A percentile compares a stretch with the other conserved stretches of the same genome.
Conservation (phyloP, 768 basidiomycete species). For the Lentinus tigrinus region DNA sequence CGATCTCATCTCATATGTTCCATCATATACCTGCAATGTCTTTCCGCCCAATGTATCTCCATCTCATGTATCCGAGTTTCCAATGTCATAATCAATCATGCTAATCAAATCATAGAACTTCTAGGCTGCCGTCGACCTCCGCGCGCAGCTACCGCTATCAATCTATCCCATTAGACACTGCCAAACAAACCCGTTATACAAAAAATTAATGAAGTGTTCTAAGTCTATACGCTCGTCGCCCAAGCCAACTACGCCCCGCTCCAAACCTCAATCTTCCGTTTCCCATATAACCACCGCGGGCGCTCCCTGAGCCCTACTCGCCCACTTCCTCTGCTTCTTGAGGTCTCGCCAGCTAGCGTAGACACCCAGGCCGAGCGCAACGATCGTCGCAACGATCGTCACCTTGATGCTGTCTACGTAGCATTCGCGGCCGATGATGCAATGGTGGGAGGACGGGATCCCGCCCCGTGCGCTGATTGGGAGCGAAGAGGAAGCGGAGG, state of each 20-base stretch:
- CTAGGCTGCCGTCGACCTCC: no score
- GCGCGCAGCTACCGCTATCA: no score
- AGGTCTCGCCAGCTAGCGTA: constrained; percentile 53
- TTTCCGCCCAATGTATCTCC: no score
- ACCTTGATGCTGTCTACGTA: constrained; percentile 59
- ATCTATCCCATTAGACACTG: no score
- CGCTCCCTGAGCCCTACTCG: constrained; percentile 2
- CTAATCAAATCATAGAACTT: no score
- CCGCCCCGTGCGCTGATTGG: constrained; percentile 10
- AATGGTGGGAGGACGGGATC: constrained; percentile 39
- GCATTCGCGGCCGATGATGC: constrained; percentile 56
- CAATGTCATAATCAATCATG: no score
- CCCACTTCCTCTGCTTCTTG: constrained; percentile 3
- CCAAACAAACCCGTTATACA: not conserved
- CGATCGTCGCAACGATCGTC: constrained; percentile 42
- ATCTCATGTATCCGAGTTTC: not conserved
- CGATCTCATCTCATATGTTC: no score
- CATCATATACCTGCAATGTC: no score
- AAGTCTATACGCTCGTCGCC: not conserved
- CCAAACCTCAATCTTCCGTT: constrained; percentile 15
- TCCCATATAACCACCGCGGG: constrained; percentile 23
- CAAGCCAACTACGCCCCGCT: not conserved
- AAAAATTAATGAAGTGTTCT: not conserved
- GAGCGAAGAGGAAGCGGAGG: not conserved
- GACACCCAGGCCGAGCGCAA: constrained; percentile 45